Conservation (phyloP, 352 stramenopile genomes). For the Pythium rhizo-oryzae region DNA sequence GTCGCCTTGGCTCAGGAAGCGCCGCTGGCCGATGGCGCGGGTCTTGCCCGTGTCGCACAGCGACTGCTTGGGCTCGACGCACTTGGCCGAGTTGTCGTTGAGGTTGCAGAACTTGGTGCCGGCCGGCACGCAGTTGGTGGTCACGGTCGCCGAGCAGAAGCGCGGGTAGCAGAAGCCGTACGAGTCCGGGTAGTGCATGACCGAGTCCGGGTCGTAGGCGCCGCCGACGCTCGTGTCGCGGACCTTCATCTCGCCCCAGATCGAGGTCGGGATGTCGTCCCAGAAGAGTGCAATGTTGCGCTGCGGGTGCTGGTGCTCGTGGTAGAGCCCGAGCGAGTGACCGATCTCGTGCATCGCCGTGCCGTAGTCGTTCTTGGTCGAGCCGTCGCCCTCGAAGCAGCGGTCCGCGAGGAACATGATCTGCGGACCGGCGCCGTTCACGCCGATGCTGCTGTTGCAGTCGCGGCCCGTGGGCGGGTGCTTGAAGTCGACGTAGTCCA, state of each 20-base stretch:
- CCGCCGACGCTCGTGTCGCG: slow-evolving; percentile 68
- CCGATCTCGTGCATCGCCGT: slow-evolving; percentile 84
- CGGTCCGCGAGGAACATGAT: slow-evolving; percentile 76
- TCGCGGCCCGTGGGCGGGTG: slow-evolving; percentile 67
- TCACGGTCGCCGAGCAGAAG: slow-evolving; percentile 45
- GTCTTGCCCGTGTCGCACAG: slow-evolving; percentile 63
- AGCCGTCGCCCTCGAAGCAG: slow-evolving; percentile 76
- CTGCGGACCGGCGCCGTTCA: slow-evolving; percentile 62
- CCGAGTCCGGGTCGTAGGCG: slow-evolving; percentile 64
- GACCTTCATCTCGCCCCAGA: slow-evolving; percentile 75
- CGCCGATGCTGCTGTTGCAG: slow-evolving; percentile 80
- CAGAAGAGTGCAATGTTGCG: slow-evolving; percentile 73
- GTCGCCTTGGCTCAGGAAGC: slow-evolving; percentile 51
- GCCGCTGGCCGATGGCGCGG: slow-evolving; percentile 66
- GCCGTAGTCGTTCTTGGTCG: slow-evolving; percentile 72
- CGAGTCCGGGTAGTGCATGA: slow-evolving; percentile 83
- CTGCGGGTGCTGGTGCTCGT: slow-evolving; percentile 82
- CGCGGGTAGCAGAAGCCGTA: slow-evolving; percentile 79
- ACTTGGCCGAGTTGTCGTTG: slow-evolving; percentile 61
- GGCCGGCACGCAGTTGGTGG: slow-evolving; percentile 48
- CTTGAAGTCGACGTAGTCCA: slow-evolving; percentile 79
- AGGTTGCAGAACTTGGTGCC: slow-evolving; percentile 74
- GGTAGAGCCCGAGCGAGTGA: slow-evolving; percentile 78
- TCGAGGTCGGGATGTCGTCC: slow-evolving; percentile 71
- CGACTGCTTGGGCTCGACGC: slow-evolving; percentile 54